phyloP scores from a whole-genome alignment of 768 basidiomycete species.

The Suillus placidus region DNA sequence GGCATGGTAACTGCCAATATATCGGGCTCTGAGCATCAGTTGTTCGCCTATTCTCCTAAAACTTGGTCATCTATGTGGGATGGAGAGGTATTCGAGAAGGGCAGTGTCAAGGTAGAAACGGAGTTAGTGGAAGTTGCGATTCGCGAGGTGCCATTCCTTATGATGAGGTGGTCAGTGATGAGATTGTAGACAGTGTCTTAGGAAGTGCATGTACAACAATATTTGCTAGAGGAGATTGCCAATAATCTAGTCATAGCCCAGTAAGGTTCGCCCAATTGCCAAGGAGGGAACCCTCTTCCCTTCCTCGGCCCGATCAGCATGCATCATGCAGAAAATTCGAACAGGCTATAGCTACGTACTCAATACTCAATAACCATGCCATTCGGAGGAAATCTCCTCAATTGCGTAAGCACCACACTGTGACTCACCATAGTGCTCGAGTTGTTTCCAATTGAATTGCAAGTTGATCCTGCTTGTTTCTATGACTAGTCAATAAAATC shows the following conservation, averaged over 20 bases:
- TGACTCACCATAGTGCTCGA: too few species aligned
- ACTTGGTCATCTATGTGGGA: conserved; percentile 24
- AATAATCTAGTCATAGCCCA: background rate
- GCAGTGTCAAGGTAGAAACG: conserved; percentile 35
- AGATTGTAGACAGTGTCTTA: background rate
- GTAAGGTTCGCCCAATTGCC: background rate
- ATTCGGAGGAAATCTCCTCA: too few species aligned
- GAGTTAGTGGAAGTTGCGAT: conserved; percentile 13
- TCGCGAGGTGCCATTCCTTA: background rate
- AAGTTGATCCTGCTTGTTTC: too few species aligned
- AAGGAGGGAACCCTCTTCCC: too few species aligned
- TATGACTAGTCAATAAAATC: too few species aligned
- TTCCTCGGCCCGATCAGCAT: too few species aligned
- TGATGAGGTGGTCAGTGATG: background rate
- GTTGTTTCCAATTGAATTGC: too few species aligned
- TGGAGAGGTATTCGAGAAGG: conserved; percentile 31
- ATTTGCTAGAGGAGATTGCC: background rate
- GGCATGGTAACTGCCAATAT: conserved; percentile 7
- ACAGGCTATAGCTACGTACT: too few species aligned
- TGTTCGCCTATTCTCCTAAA: conserved; percentile 19
- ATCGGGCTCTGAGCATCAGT: background rate
- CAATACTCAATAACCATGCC: too few species aligned
- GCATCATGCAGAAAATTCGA: too few species aligned
- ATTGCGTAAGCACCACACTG: too few species aligned
- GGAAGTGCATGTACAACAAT: background rate